Evolutionary conservation across 2,329 filamentous ascomycete genomes (phyloP).

Genomic region (Hypoxylon sp.): DNA sequence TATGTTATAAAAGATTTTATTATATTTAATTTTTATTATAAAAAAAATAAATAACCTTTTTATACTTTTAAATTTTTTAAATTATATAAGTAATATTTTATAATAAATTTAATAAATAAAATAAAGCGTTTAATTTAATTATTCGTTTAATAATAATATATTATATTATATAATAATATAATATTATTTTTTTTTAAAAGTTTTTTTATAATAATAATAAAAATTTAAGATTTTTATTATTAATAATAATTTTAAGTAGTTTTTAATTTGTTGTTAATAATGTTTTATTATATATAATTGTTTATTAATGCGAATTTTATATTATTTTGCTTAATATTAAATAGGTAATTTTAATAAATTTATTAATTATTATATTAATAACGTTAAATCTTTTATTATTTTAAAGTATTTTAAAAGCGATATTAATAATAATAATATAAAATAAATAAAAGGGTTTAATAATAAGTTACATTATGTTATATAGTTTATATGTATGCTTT

Average conservation of each 20-base stretch:
- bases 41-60: not conserved
- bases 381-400: not conserved
- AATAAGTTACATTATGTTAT: not conserved
- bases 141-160: too few relatives aligned
- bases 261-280: slow-evolving; percentile 1
- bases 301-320: not conserved
- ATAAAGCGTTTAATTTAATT: too few relatives aligned
- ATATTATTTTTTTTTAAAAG: not conserved
- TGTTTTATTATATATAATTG: too few relatives aligned
- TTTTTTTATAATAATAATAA: slow-evolving; percentile 1
- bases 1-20: too few relatives aligned
- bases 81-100: slow-evolving; percentile 6
- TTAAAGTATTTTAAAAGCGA: not conserved
- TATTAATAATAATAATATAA: not conserved
- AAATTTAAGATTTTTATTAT: slow-evolving; percentile 6
- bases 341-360: not conserved
- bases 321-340: not conserved
- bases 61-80: not conserved
- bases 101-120: too few relatives aligned
- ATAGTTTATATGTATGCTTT: too few relatives aligned
- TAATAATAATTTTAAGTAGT: not conserved
- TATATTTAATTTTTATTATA: slow-evolving; percentile 14
- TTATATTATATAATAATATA: not conserved
- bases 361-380: not conserved
- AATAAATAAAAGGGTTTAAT: not conserved